A percentile compares a stretch with the other conserved stretches of the same genome.
phyloP scores from a whole-genome alignment of 1,139 yeast genomes.

The Hansenula lynferdii region DNA sequence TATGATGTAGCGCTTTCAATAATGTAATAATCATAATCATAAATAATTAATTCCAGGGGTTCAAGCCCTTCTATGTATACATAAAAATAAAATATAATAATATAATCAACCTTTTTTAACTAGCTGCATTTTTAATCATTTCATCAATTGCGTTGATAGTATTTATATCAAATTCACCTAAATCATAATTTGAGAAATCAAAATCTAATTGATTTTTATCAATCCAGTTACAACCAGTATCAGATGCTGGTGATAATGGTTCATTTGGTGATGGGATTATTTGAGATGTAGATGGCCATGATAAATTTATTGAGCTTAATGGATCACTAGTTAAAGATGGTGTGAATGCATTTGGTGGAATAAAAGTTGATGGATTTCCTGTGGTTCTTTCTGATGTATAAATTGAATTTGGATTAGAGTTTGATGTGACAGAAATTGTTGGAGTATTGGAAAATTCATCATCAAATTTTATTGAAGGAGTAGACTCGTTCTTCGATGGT shows the following conservation, averaged over 20 bases:
- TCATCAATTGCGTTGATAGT: slow-evolving; percentile 20
- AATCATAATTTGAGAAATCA: slow-evolving; percentile 19
- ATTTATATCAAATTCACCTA: slow-evolving; percentile 21
- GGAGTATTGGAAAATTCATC: too few species aligned
- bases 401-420: too few species aligned
- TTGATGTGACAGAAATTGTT: too few species aligned
- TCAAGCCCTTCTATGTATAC: neutral
- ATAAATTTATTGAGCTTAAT: neutral
- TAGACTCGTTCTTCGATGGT: too few species aligned
- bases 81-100: neutral
- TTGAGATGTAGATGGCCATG: neutral
- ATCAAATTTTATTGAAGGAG: too few species aligned
- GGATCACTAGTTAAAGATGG: too few species aligned
- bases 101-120: neutral
- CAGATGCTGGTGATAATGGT: slow-evolving; percentile 35
- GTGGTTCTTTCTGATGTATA: too few species aligned
- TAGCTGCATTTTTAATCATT: slow-evolving; percentile 16
- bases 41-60: too few species aligned
- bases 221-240: slow-evolving; percentile 52
- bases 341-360: too few species aligned
- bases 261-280: slow-evolving; percentile 5
- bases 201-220: slow-evolving; percentile 35
- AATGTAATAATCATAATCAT: too few species aligned
- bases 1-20: too few species aligned
- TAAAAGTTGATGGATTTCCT: too few species aligned